phyloP scores from a whole-genome alignment of 768 basidiomycete species.

The Kwoniella shandongensis region DNA sequence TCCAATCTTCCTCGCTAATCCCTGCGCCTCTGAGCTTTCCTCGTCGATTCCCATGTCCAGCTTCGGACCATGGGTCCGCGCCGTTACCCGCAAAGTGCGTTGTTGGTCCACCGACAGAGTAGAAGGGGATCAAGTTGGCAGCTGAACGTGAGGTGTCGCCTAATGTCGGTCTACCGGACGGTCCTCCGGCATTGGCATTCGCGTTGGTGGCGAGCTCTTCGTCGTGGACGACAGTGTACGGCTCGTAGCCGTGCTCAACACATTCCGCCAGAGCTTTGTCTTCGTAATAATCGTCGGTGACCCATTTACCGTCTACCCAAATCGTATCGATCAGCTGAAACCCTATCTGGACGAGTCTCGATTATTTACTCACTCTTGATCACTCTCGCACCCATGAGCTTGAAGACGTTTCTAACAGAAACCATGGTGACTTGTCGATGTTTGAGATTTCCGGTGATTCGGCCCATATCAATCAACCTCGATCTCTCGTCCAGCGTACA shows the following conservation, averaged over 20 bases:
- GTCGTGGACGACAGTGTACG: constrained; percentile 65
- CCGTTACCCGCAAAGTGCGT: constrained; percentile 85
- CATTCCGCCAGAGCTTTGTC: constrained; percentile 75
- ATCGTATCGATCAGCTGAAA: not conserved
- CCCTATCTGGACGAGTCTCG: not conserved
- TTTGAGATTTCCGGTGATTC: constrained; percentile 81
- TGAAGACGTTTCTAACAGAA: constrained; percentile 87
- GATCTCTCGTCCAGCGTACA: constrained; percentile 90
- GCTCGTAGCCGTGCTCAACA: constrained; percentile 73
- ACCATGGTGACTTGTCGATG: constrained; percentile 92
- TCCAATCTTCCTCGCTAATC: constrained; percentile 88
- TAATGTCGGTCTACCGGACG: constrained; percentile 3
- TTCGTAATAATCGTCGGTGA: constrained; percentile 95
- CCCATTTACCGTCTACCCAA: constrained; percentile 77
- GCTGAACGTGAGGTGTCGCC: constrained; percentile 3
- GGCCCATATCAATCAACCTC: constrained; percentile 80
- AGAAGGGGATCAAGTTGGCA: constrained; percentile 61
- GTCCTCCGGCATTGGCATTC: not conserved
- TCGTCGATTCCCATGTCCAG: constrained; percentile 81
- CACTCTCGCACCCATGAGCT: constrained; percentile 89
- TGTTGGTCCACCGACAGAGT: constrained; percentile 87
- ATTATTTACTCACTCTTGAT: constrained; percentile 66
- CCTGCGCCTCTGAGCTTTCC: constrained; percentile 74
- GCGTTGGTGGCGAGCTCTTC: constrained; percentile 27
- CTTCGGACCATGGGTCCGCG: constrained; percentile 83